Conservation (phyloP, 768 basidiomycete species). For the Russula sp. region DNA sequence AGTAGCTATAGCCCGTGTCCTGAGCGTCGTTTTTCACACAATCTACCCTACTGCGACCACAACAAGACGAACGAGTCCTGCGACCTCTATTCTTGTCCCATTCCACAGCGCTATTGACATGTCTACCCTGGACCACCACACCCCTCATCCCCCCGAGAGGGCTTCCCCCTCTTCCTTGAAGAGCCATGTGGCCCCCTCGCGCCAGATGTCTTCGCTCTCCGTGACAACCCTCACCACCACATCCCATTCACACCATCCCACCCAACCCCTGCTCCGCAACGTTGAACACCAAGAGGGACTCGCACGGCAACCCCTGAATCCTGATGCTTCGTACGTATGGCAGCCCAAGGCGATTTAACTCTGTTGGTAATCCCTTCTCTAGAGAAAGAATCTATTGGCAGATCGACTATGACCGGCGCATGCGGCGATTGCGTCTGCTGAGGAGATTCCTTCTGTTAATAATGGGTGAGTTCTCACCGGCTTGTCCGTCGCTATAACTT, state of each 20-base stretch:
- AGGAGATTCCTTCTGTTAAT: constrained; percentile 31
- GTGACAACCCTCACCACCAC: constrained; percentile 29
- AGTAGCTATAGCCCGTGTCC: background rate
- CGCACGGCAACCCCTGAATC: constrained; percentile 39
- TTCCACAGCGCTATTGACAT: background rate
- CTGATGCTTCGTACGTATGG: constrained; percentile 32
- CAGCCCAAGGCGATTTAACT: constrained; percentile 28
- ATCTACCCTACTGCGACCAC: background rate
- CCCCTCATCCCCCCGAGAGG: constrained; percentile 1
- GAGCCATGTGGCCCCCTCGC: constrained; percentile 21
- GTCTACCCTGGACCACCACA: constrained; percentile 14
- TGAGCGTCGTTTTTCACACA: background rate
- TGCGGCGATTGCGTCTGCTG: constrained; percentile 33
- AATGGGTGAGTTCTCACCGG: constrained; percentile 32
- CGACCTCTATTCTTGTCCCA: background rate
- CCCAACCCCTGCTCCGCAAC: constrained; percentile 31
- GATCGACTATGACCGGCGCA: constrained; percentile 28
- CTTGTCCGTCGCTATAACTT: constrained; percentile 1
- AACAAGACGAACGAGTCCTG: background rate
- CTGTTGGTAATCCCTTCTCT: constrained; percentile 32
- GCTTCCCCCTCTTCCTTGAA: background rate
- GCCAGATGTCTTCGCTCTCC: constrained; percentile 30
- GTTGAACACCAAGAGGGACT: constrained; percentile 35
- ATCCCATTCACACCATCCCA: constrained; percentile 30
- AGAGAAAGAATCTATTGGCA: constrained; percentile 30